A percentile compares a stretch with the other conserved stretches of the same genome.
Conservation (phyloP, 495 filamentous ascomycete genomes). For the Letharia columbiana region DNA sequence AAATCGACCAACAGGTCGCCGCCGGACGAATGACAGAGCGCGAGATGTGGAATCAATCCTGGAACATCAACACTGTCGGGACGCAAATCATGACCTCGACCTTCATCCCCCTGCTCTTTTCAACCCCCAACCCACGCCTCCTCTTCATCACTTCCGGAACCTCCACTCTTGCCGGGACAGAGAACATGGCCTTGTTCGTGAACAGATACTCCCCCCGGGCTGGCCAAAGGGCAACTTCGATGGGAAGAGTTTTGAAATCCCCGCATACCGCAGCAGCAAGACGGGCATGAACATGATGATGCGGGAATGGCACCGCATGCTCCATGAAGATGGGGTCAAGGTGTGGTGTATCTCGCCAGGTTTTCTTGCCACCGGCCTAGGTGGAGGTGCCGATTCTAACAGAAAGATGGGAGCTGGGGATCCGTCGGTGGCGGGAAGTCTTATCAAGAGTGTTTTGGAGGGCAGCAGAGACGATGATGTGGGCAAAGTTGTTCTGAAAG, state of each 20-base stretch:
- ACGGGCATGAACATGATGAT: conserved; percentile 59
- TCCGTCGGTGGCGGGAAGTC: too few species aligned
- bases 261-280: conserved; percentile 47
- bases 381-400: conserved; percentile 18
- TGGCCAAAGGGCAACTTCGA: conserved; percentile 36
- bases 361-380: conserved; percentile 47
- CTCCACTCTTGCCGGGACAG: conserved; percentile 36
- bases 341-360: conserved; percentile 48
- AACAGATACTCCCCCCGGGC: conserved; percentile 36
- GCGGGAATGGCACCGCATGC: conserved; percentile 44
- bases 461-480: too few species aligned
- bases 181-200: conserved; percentile 21
- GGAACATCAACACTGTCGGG: conserved; percentile 48
- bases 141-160: conserved; percentile 41
- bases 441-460: too few species aligned
- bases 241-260: background rate
- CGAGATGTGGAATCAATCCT: conserved; percentile 42
- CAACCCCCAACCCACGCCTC: conserved; percentile 37
- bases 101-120: conserved; percentile 40
- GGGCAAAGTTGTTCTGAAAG: too few species aligned
- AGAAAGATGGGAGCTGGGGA: too few species aligned
- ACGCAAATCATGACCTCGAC: conserved; percentile 41
- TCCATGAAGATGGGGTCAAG: conserved; percentile 53
- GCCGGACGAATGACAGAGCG: conserved; percentile 31
- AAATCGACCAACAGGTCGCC: conserved; percentile 32